These are phyloP conservation scores for Acorus gramineus DNA, from an alignment of 106 monocot genomes.

Conservation along the genomic window DNA sequence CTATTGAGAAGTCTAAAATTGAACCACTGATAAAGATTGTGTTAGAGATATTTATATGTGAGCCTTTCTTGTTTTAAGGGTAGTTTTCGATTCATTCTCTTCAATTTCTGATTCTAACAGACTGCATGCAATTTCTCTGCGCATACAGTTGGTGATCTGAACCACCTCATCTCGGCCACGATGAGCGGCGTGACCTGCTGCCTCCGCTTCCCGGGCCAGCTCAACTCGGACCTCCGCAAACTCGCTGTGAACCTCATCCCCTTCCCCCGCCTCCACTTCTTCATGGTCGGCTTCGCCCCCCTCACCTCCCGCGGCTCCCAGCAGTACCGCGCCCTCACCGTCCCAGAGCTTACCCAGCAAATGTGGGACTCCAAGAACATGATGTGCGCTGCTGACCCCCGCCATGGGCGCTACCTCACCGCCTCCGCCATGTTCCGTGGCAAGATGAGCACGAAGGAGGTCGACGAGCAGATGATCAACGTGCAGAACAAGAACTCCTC, in stretches of 20 bases:
- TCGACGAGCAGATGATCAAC: slow-evolving; percentile 77
- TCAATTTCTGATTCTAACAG: no score
- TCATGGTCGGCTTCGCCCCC: slow-evolving; percentile 80
- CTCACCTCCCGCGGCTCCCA: slow-evolving; percentile 68
- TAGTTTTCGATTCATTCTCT: no score
- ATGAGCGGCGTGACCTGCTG: slow-evolving; percentile 82
- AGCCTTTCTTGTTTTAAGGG: no score
- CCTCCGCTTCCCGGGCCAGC: slow-evolving; percentile 71
- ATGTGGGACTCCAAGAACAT: slow-evolving; percentile 91
- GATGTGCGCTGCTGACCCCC: slow-evolving; percentile 81
- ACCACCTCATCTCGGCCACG: slow-evolving; percentile 64
- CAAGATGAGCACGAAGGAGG: slow-evolving; percentile 83
- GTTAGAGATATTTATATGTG: no score
- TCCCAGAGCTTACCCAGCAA: slow-evolving; percentile 72
- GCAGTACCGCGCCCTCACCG: slow-evolving; percentile 60
- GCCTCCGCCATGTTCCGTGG: slow-evolving; percentile 84
- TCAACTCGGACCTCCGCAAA: slow-evolving; percentile 75
- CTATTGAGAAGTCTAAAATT: no score
- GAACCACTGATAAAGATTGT: no score
- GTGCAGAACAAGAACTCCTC: slow-evolving; percentile 92
- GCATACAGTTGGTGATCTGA: slow-evolving; percentile 40
- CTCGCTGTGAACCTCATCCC: slow-evolving; percentile 76
- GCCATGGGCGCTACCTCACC: slow-evolving; percentile 70
- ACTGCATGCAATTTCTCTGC: no score
- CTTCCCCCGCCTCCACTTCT: slow-evolving; percentile 82